phyloP scores from a whole-genome alignment of 1,284 basidiomycete species.

The Porogramme epimiltina region DNA sequence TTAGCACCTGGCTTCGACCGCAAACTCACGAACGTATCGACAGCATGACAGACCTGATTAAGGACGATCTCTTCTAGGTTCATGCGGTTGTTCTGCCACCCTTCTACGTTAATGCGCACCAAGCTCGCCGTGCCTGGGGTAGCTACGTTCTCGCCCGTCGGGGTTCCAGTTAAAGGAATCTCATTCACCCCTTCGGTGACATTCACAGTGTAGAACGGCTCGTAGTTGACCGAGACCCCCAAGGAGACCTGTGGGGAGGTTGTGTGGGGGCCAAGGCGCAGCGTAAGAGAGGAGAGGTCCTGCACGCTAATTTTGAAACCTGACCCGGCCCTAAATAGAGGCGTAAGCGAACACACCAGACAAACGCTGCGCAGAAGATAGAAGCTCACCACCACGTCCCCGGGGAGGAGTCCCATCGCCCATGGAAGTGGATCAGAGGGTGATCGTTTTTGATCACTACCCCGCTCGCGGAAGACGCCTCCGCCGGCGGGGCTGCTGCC shows the following conservation, averaged over 20 bases:
- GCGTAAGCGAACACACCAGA: background rate
- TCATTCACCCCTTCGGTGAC: conserved; percentile 47
- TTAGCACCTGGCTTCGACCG: background rate
- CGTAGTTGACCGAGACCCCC: conserved; percentile 53
- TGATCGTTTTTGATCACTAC: conserved; percentile 29
- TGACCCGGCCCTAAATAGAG: conserved; percentile 47
- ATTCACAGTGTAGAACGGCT: conserved; percentile 48
- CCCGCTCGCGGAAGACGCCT: background rate
- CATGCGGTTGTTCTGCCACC: conserved; percentile 61
- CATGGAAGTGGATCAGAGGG: conserved; percentile 38
- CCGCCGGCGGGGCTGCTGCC: conserved; percentile 1
- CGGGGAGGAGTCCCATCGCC: conserved; percentile 40
- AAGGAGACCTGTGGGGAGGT: conserved; percentile 46
- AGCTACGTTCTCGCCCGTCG: background rate
- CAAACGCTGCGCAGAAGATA: background rate
- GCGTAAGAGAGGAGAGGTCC: conserved; percentile 44
- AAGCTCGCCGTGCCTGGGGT: conserved; percentile 27
- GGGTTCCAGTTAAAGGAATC: conserved; percentile 38
- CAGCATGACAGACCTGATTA: conserved; percentile 40
- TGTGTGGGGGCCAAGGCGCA: conserved; percentile 53
- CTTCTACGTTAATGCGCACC: conserved; percentile 52
- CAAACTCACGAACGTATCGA: background rate
- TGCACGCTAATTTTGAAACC: conserved; percentile 54
- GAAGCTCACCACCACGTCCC: conserved; percentile 43
- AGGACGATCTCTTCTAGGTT: conserved; percentile 49